These are phyloP conservation scores for Arachis stenosperma DNA, from an alignment of 306 rosid species.

Conservation along the genomic window DNA sequence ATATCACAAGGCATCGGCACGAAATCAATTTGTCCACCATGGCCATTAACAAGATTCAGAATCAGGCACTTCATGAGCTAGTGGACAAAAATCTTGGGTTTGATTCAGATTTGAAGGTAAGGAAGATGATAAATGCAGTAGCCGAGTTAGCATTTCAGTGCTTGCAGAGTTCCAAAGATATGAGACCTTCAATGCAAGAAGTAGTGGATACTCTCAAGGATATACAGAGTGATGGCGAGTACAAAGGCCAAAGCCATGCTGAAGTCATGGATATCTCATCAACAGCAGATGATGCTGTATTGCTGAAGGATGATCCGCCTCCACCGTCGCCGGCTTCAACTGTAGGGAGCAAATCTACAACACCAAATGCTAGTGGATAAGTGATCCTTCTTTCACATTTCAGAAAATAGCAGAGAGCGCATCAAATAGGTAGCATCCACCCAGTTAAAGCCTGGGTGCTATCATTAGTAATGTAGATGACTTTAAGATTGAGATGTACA, in stretches of 20 bases:
- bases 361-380: slow-evolving; percentile 60
- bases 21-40: slow-evolving; percentile 81
- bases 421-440: too few relatives aligned
- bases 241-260: slow-evolving; percentile 44
- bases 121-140: slow-evolving; percentile 62
- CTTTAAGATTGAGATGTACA: too few relatives aligned
- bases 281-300: slow-evolving; percentile 48
- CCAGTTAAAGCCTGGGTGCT: too few relatives aligned
- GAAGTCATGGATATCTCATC: slow-evolving; percentile 53
- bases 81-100: slow-evolving; percentile 68
- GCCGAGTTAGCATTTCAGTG: slow-evolving; percentile 88
- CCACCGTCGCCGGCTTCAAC: slow-evolving; percentile 62
- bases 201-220: slow-evolving; percentile 53
- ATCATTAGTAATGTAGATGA: too few relatives aligned
- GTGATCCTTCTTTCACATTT: not conserved
- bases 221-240: slow-evolving; percentile 52
- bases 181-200: slow-evolving; percentile 73
- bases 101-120: slow-evolving; percentile 58
- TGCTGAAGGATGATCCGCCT: slow-evolving; percentile 52
- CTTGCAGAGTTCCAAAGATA: slow-evolving; percentile 62
- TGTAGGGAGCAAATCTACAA: slow-evolving; percentile 48
- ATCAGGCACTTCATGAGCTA: slow-evolving; percentile 58
- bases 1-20: slow-evolving; percentile 76
- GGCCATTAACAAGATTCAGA: slow-evolving; percentile 81
- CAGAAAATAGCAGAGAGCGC: too few relatives aligned